phyloP scores from a whole-genome alignment of 2,329 filamentous ascomycete species.

The Diaporthe humulicola region DNA sequence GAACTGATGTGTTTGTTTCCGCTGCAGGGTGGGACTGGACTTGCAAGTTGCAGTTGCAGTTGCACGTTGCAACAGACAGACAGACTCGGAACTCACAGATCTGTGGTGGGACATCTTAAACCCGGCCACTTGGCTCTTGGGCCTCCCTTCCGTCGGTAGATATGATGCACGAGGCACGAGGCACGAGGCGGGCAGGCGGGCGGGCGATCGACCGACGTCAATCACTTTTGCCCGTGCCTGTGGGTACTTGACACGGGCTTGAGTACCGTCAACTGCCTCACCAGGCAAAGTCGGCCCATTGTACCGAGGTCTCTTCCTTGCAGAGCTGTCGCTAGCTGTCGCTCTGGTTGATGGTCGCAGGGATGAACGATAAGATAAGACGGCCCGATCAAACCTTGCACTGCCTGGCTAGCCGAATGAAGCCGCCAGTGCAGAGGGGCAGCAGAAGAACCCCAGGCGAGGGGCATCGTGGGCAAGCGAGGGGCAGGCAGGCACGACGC shows the following conservation, averaged over 20 bases:
- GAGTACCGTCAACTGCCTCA: no score
- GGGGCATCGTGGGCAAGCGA: not conserved
- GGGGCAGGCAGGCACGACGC: not conserved
- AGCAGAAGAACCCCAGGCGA: not conserved
- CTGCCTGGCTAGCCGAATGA: constrained; percentile 22
- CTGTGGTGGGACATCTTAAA: constrained; percentile 27
- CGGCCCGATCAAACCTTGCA: constrained; percentile 25
- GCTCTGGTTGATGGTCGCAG: not conserved
- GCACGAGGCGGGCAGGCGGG: not conserved
- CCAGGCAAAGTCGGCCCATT: constrained; percentile 18
- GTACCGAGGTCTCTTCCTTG: not conserved
- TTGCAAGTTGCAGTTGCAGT: not conserved
- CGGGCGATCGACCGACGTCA: constrained; percentile 23
- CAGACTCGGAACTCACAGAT: no score
- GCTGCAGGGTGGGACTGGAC: not conserved
- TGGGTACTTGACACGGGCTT: constrained; percentile 4
- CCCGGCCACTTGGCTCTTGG: not conserved
- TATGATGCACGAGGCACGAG: not conserved
- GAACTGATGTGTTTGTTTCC: not conserved
- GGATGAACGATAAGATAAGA: constrained; percentile 23
- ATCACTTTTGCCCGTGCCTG: constrained; percentile 4
- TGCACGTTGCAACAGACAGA: no score
- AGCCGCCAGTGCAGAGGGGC: not conserved
- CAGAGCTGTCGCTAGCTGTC: not conserved
- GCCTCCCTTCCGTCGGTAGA: constrained; percentile 23